A percentile compares a stretch with the other conserved stretches of the same genome.
phyloP scores from a whole-genome alignment of 2,329 filamentous ascomycete genomes.

The Penicillium nordicum region DNA sequence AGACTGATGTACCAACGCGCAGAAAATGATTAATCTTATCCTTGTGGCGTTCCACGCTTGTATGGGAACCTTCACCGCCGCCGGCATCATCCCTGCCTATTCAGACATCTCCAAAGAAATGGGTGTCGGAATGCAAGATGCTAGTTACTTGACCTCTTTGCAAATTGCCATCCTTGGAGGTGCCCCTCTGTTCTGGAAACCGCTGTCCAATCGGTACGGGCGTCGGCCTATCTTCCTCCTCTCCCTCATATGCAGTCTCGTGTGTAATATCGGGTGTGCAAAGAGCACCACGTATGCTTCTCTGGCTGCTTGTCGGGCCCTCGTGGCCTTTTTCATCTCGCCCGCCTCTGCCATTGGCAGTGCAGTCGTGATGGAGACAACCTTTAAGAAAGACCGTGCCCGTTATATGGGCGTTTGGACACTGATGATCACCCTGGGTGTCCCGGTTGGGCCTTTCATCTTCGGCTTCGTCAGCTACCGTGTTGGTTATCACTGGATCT shows the following conservation, averaged over 20 bases:
- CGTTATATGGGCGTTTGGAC: slow-evolving; percentile 59
- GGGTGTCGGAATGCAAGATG: slow-evolving; percentile 45
- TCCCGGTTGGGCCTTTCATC: slow-evolving; percentile 42
- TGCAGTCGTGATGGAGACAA: slow-evolving; percentile 57
- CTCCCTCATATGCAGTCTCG: slow-evolving; percentile 49
- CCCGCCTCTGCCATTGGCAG: slow-evolving; percentile 55
- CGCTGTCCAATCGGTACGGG: slow-evolving; percentile 52
- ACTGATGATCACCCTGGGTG: slow-evolving; percentile 49
- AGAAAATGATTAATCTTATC: slow-evolving; percentile 55
- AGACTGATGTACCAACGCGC: slow-evolving; percentile 5
- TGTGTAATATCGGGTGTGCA: slow-evolving; percentile 55
- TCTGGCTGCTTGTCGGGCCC: slow-evolving; percentile 51
- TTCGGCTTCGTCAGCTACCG: slow-evolving; percentile 49
- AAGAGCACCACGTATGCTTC: slow-evolving; percentile 49
- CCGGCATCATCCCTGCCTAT: slow-evolving; percentile 56
- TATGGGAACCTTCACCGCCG: slow-evolving; percentile 57
- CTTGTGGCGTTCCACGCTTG: slow-evolving; percentile 58
- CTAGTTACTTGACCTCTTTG: slow-evolving; percentile 55
- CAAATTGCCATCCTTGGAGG: slow-evolving; percentile 54
- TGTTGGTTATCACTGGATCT: slow-evolving; percentile 58
- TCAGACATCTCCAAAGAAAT: slow-evolving; percentile 53
- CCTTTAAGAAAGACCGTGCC: slow-evolving; percentile 55
- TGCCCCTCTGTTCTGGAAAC: slow-evolving; percentile 56
- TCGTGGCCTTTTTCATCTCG: slow-evolving; percentile 55
- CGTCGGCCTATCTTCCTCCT: slow-evolving; percentile 55